Percentiles rank a stretch among this genome's conserved stretches.
phyloP scores from a whole-genome alignment of 148 eudicot genomes.

The Nyssa sinensis region DNA sequence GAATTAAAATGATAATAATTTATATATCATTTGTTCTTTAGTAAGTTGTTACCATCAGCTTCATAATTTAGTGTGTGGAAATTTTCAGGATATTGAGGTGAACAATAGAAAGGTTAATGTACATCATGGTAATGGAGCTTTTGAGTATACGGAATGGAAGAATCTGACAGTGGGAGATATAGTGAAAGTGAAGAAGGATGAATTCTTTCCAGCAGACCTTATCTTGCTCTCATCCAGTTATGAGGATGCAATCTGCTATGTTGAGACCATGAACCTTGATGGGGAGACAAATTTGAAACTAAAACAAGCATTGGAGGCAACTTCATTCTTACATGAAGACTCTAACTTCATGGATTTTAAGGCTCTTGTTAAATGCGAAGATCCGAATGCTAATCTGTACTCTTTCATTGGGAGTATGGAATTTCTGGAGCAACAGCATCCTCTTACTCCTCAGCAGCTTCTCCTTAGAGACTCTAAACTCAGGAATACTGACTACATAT shows the following conservation, averaged over 20 bases:
- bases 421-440: constrained; percentile 54
- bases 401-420: constrained; percentile 84
- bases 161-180: constrained; percentile 79
- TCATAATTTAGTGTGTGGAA: background rate
- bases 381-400: constrained; percentile 91
- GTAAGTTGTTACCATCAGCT: background rate
- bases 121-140: constrained; percentile 61
- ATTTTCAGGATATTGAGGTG: constrained; percentile 74
- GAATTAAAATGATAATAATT: background rate
- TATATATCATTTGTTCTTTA: background rate
- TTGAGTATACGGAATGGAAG: constrained; percentile 62
- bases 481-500: constrained; percentile 78
- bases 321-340: constrained; percentile 63
- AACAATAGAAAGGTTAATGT: constrained; percentile 78
- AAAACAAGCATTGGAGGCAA: constrained; percentile 75
- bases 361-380: constrained; percentile 85
- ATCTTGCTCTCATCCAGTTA: constrained; percentile 84
- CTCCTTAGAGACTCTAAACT: constrained; percentile 88
- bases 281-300: constrained; percentile 96
- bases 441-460: constrained; percentile 81
- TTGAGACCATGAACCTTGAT: constrained; percentile 98
- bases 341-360: constrained; percentile 49
- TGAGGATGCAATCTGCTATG: constrained; percentile 85
- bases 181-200: constrained; percentile 84
- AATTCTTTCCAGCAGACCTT: constrained; percentile 94